Base-by-base conservation (phyloP, 148 eudicot genomes). In the Rhododendron ferrugineum region DNA sequence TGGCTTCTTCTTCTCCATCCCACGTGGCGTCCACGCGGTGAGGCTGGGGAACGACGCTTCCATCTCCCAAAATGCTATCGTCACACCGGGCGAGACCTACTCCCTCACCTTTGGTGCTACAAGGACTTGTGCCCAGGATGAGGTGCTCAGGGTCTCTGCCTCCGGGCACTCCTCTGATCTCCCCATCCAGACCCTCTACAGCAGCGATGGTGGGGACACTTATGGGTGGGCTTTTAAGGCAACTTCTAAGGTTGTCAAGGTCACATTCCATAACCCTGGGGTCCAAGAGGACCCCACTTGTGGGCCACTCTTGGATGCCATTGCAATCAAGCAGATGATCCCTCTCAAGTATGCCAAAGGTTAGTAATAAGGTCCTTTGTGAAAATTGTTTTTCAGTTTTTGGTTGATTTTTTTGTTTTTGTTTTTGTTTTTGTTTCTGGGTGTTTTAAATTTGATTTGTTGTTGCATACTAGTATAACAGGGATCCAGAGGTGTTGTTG, bases 161-260 rank as follows among this genome's bases (percentile, higher is more conserved):
- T 84, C 87, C 11, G 84, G 86, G 20, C 54, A 75, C 28, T 86
- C 89, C 0, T 78, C 87, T 36, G 93, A 93, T 85, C 92, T 96
- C 23, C 94, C 93, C 0, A 85, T 96, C 1, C 97, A 96, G 84
- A 96, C 98, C 0, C 70, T 96, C 85, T 96, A 89, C 62, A 94
- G 98, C 72, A 90, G 91, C 46, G 58, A 91, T 82, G 99, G 99
- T 18, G 98, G 94, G 3, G 99, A 96, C 47, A 92, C 95, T 30
- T 96, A 96, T 82, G 98, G 91, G 3, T 94, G 93, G 96, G 93
- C 92, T 4, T 94, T 96, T 47, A 64, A 56, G 81, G 92, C 96
- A 3, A 85, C 40, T 83, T 83, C 90, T 26, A 82, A 84, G n/a
- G 73, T 76, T 11, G 92, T 90, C n/a, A 88, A 89, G 90, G 76